A percentile compares a stretch with the other conserved stretches of the same genome.
Evolutionary conservation across 2,329 filamentous ascomycete species (phyloP).

Genomic region (Zymoseptoria pseudotritici): DNA sequence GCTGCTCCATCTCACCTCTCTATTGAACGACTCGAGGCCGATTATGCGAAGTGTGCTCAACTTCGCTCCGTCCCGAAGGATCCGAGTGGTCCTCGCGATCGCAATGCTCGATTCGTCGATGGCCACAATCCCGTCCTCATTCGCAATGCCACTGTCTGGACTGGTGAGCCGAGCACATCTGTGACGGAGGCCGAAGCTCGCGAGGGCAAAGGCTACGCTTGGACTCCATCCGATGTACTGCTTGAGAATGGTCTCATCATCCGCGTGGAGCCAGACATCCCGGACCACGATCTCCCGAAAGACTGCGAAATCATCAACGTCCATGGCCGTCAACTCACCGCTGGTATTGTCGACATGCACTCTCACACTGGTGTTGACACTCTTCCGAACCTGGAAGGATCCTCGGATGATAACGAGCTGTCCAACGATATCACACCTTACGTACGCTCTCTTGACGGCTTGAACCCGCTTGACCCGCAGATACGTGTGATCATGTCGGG

Average conservation of each 20-base stretch:
- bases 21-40: slow-evolving; percentile 44
- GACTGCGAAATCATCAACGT: slow-evolving; percentile 51
- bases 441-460: slow-evolving; percentile 58
- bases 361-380: slow-evolving; percentile 56
- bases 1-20: slow-evolving; percentile 81
- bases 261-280: slow-evolving; percentile 43
- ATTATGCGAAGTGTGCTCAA: slow-evolving; percentile 50
- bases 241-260: slow-evolving; percentile 56
- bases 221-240: slow-evolving; percentile 54
- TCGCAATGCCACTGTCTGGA: slow-evolving; percentile 60
- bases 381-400: slow-evolving; percentile 49
- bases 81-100: slow-evolving; percentile 48
- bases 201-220: slow-evolving; percentile 53
- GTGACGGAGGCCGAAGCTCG: slow-evolving; percentile 48
- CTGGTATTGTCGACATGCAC: slow-evolving; percentile 66
- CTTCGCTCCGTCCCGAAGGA: slow-evolving; percentile 50
- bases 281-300: slow-evolving; percentile 36
- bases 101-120: slow-evolving; percentile 54
- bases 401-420: slow-evolving; percentile 56
- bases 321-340: slow-evolving; percentile 54
- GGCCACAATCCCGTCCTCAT: slow-evolving; percentile 56
- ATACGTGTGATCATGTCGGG: slow-evolving; percentile 60
- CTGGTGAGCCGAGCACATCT: slow-evolving; percentile 49
- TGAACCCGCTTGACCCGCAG: slow-evolving; percentile 57
- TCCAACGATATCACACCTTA: slow-evolving; percentile 59